Evolutionary conservation across 805 yeast genomes (phyloP).

Genomic region (Torulaspora gathmanii): DNA sequence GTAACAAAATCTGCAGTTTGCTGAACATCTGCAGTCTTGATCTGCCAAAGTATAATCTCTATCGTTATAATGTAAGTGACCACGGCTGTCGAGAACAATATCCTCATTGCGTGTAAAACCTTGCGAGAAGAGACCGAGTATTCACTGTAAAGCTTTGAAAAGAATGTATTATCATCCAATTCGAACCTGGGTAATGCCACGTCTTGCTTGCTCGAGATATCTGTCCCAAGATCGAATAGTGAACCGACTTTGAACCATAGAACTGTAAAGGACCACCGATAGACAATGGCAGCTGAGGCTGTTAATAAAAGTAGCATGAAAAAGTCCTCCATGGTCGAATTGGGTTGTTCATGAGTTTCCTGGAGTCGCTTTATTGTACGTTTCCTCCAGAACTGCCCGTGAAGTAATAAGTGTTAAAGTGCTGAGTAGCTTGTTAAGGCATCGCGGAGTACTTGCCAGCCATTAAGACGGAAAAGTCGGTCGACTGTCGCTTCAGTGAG

Average conservation of each 20-base stretch:
- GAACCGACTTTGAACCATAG: slow-evolving; percentile 17
- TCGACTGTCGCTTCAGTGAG: not conserved
- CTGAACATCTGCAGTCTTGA: slow-evolving; percentile 23
- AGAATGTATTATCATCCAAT: slow-evolving; percentile 19
- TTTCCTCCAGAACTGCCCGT: not conserved
- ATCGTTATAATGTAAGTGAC: slow-evolving; percentile 27
- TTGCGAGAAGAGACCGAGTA: slow-evolving; percentile 30
- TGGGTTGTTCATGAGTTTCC: not conserved
- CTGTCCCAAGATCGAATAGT: slow-evolving; percentile 24
- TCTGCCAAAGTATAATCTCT: slow-evolving; percentile 35
- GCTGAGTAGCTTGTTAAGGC: not conserved
- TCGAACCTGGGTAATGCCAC: slow-evolving; percentile 12
- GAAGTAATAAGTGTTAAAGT: not conserved
- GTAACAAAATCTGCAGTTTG: slow-evolving; percentile 23
- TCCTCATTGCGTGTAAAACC: slow-evolving; percentile 17
- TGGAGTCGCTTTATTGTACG: not conserved
- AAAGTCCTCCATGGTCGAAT: slow-evolving; percentile 12
- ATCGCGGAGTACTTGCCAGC: not conserved
- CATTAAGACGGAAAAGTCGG: not conserved
- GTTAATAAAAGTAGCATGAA: slow-evolving; percentile 9
- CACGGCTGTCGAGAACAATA: slow-evolving; percentile 28
- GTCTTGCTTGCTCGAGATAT: slow-evolving; percentile 8
- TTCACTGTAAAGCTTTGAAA: slow-evolving; percentile 30
- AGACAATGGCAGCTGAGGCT: slow-evolving; percentile 5
- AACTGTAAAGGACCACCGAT: slow-evolving; percentile 11